Conservation (phyloP, 2,329 filamentous ascomycete species). For the Penicillium sp. region DNA sequence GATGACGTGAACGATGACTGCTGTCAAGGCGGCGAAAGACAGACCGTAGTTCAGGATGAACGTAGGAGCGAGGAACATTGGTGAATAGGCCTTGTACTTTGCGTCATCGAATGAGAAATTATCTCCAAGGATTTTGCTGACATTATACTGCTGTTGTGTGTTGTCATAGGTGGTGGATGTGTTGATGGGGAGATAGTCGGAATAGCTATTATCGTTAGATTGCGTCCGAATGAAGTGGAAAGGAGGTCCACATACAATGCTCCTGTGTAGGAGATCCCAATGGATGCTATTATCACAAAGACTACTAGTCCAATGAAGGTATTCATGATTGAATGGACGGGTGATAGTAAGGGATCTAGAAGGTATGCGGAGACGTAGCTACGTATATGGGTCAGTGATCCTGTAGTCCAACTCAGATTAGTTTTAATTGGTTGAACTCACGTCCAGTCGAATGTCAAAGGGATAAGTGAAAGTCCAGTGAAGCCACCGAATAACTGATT, state of each 20-base stretch:
- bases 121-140: constrained; percentile 29
- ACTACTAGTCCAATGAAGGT: constrained; percentile 32
- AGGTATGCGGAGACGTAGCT: constrained; percentile 29
- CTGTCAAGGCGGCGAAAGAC: constrained; percentile 38
- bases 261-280: constrained; percentile 34
- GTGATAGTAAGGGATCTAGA: constrained; percentile 30
- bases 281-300: constrained; percentile 32
- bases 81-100: constrained; percentile 38
- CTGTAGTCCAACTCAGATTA: no score
- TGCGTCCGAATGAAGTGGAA: no score
- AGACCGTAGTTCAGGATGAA: constrained; percentile 39
- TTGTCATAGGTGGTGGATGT: constrained; percentile 37
- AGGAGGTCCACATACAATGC: constrained; percentile 22
- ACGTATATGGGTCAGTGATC: background rate
- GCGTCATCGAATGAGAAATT: constrained; percentile 32
- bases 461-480: constrained; percentile 66
- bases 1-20: constrained; percentile 31
- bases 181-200: constrained; percentile 37
- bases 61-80: constrained; percentile 37
- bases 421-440: constrained; percentile 21
- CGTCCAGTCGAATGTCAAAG: constrained; percentile 55
- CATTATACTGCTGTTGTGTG: constrained; percentile 34
- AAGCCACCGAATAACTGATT: constrained; percentile 63
- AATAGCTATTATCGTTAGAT: constrained; percentile 11
- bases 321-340: constrained; percentile 31